Evolutionary conservation across 345 rosid genomes (phyloP).

Genomic region (Hibiscus syriacus): DNA sequence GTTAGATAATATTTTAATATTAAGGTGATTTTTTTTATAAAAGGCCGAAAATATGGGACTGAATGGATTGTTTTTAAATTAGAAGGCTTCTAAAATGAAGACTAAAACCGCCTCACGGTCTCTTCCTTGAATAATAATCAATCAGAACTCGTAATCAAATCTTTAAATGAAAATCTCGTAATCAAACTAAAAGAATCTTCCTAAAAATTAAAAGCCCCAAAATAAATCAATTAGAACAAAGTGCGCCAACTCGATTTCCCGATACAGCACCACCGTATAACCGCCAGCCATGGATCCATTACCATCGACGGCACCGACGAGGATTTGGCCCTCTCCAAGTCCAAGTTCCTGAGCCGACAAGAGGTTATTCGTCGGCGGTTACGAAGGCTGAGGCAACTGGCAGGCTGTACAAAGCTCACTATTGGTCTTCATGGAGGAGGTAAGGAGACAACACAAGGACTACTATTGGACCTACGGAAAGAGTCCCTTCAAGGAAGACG

Average conservation of each 20-base stretch:
- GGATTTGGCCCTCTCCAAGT: conserved; percentile 7
- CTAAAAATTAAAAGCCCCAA: neutral
- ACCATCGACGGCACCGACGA: conserved; percentile 4
- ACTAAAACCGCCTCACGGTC: neutral
- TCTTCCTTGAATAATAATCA: neutral
- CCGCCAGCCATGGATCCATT: neutral
- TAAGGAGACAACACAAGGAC: conserved; percentile 42
- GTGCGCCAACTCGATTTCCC: neutral
- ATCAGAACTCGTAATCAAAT: neutral
- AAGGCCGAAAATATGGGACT: too few species aligned
- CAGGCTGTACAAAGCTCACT: conserved; percentile 31
- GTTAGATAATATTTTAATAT: too few species aligned
- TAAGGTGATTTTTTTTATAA: too few species aligned
- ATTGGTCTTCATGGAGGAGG: conserved; percentile 70
- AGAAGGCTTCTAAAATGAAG: too few species aligned
- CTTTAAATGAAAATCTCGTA: too few species aligned
- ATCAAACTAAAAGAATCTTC: neutral
- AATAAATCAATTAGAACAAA: neutral
- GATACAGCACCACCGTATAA: neutral
- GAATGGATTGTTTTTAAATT: too few species aligned
- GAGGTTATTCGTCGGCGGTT: conserved; percentile 34
- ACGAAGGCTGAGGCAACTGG: conserved; percentile 26
- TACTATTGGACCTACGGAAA: conserved; percentile 56
- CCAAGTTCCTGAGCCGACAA: conserved; percentile 22
- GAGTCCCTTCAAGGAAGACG: conserved; percentile 43